Base-by-base conservation (phyloP, 495 filamentous ascomycete species). In the Podospora tetraspora region DNA sequence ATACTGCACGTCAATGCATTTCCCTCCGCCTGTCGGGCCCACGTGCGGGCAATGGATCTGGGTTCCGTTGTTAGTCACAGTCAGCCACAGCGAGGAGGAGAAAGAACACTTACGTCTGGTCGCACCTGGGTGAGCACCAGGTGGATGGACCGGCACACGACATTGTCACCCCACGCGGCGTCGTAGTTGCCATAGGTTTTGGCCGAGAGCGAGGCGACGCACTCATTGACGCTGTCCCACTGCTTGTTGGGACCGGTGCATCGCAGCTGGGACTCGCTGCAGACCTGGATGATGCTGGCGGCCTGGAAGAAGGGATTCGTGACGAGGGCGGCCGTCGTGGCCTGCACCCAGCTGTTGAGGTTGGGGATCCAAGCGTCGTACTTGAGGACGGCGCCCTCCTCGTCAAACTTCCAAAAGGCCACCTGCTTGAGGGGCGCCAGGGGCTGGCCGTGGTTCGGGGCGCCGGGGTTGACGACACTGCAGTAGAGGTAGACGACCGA, bases 141-240 rank as follows among this genome's bases (percentile, higher is more conserved):
- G 63, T 81, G 79, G 59, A 81, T 79, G 59, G 59, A 73, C 3
- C 79, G 72, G 60, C 79, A 81, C 57, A 77, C 76, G 59, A 81
- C 63, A 64, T 78, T 79, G 68, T 81, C 79, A 29, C 79, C 78
- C 77, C 78, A 79, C 13, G 74, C 79, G 62, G 77, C 78, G 63
- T 81, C 76, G 67, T 79, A 81, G 59, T 70, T 76, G 12, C 79
- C 79, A 66, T 75, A 79, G 0, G 60, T 57, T 72, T 78, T 79
- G 43, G 52, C 21, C 30, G 72, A 70, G 61, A 79, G 62, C 0
- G 61, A 30, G 4, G 64, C 13, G 0, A 79, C 67, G 70, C 79
- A 81, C 58, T 77, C 59, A 0, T 68, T 68, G 66, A 71, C 57
- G 65, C 61, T 72, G 13, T n/a, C 27, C 74, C 74, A 81, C 66